These are phyloP conservation scores for Botrytis fabae DNA, from an alignment of 2,329 filamentous ascomycete species.

Conservation along the genomic window DNA sequence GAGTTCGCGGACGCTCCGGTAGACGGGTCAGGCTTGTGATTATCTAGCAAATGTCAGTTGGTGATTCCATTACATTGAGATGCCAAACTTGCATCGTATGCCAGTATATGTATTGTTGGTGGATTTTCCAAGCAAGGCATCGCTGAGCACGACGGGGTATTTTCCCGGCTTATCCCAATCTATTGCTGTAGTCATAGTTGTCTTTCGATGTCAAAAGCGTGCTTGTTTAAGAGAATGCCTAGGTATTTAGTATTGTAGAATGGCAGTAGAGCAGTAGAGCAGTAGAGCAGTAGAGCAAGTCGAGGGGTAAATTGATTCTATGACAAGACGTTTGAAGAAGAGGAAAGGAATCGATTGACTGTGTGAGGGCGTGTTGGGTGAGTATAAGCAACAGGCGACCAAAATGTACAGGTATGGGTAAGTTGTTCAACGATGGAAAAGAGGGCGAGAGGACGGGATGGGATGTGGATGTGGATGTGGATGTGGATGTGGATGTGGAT, in stretches of 20 bases:
- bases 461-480: not conserved
- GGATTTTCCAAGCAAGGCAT: slow-evolving; percentile 57
- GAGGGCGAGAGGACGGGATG: not conserved
- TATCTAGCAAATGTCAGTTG: slow-evolving; percentile 49
- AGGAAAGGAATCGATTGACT: not conserved
- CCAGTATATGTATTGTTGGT: slow-evolving; percentile 61
- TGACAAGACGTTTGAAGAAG: not conserved
- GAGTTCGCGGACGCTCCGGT: slow-evolving; percentile 47
- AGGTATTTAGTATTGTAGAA: not conserved
- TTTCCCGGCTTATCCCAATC: slow-evolving; percentile 62
- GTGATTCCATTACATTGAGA: not conserved
- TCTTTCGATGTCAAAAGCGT: not conserved
- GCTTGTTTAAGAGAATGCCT: not conserved
- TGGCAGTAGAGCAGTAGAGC: not conserved
- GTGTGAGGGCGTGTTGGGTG: not conserved
- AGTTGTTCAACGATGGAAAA: not conserved
- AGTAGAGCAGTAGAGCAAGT: not conserved
- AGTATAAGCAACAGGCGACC: not conserved
- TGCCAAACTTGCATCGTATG: slow-evolving; percentile 54
- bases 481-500: not conserved
- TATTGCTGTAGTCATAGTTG: slow-evolving; percentile 41
- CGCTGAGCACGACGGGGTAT: slow-evolving; percentile 64
- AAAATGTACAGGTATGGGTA: not conserved
- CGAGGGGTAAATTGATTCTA: not conserved
- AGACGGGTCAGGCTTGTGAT: slow-evolving; percentile 58